Percentiles rank a stretch among this genome's conserved stretches.
phyloP scores from a whole-genome alignment of 2,329 filamentous ascomycete species.

The Fusarium agapanthi region DNA sequence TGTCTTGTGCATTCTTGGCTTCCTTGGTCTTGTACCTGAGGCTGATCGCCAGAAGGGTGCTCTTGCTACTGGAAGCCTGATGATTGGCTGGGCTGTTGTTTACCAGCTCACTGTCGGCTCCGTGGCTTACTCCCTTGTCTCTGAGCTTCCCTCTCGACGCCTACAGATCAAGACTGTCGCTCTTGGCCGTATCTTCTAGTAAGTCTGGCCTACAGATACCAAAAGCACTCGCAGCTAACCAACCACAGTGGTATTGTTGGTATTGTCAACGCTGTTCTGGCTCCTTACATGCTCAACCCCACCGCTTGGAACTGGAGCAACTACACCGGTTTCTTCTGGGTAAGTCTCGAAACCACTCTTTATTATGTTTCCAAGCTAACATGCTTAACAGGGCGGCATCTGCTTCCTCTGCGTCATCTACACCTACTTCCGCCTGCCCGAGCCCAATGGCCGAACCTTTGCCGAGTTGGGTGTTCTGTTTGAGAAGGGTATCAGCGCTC shows the following conservation, averaged over 20 bases:
- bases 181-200: conserved; percentile 80
- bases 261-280: conserved; percentile 82
- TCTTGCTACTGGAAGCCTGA: conserved; percentile 81
- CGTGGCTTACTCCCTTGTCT: conserved; percentile 87
- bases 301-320: conserved; percentile 88
- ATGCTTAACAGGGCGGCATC: conserved; percentile 57
- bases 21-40: conserved; percentile 77
- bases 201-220: conserved; percentile 40
- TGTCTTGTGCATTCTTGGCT: conserved; percentile 85
- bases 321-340: conserved; percentile 88
- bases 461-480: conserved; percentile 89
- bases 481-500: conserved; percentile 73
- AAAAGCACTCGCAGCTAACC: background rate
- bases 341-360: conserved; percentile 31
- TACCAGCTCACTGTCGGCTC: conserved; percentile 91
- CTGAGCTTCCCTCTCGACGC: conserved; percentile 82
- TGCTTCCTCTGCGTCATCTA: conserved; percentile 85
- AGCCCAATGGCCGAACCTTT: conserved; percentile 82
- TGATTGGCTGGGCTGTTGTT: conserved; percentile 82
- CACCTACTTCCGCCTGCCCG: conserved; percentile 67
- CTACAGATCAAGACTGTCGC: conserved; percentile 93
- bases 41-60: conserved; percentile 67
- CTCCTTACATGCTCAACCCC: conserved; percentile 93
- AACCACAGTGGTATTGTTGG: conserved; percentile 73
- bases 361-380: background rate